Evolutionary conservation across 768 basidiomycete species (phyloP), one percentile per base, ranked within the genome.

Genomic region (Zangia roseola): DNA sequence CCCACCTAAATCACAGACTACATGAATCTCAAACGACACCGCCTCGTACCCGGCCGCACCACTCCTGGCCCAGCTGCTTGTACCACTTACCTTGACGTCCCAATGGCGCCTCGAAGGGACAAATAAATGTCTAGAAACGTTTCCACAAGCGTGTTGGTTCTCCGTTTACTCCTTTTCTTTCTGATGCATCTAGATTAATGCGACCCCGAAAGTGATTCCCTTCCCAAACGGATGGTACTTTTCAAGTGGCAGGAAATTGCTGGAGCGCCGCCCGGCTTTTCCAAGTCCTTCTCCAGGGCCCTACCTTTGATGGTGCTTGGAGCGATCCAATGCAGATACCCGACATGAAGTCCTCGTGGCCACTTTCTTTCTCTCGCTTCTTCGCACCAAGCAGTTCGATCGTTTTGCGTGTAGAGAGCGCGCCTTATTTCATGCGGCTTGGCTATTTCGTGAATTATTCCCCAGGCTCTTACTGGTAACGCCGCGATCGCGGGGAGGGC

Each of bases 291-390:
- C 59, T 57, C 49, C 43, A 55, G 53, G 55, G 49, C 57, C 55
- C 53, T 60, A 45, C 54, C 38, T 55, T 55, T 43, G 52, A 58
- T 56, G 17, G 53, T 57, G 52, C 52, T 59, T 68, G 61, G 63
- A 63, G 61, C 59, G 65, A 69, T 69, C 57, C 53, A 56, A 56
- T 55, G 51, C 64, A 69, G 66, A 69, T 68, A 68, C 59, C 63
- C 65, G 65, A 68, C 60, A 68, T 68, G 68, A 68, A 64, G 38
- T 57, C 62, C 67, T 64, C 67, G 64, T 68, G 65, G 60, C 35
- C 50, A 40, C 50, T 62, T 48, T 55, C 56, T 57, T 46, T 55
- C 56, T 60, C 57, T 65, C 62, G 58, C 61, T 61, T 65, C 60
- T 65, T 62, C 53, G 49, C 63, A 59, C 68, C 59, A 55, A 64